These are phyloP conservation scores for Diplosphaera chodatii DNA, from an alignment of 139 green algal genomes.

Conservation along the genomic window DNA sequence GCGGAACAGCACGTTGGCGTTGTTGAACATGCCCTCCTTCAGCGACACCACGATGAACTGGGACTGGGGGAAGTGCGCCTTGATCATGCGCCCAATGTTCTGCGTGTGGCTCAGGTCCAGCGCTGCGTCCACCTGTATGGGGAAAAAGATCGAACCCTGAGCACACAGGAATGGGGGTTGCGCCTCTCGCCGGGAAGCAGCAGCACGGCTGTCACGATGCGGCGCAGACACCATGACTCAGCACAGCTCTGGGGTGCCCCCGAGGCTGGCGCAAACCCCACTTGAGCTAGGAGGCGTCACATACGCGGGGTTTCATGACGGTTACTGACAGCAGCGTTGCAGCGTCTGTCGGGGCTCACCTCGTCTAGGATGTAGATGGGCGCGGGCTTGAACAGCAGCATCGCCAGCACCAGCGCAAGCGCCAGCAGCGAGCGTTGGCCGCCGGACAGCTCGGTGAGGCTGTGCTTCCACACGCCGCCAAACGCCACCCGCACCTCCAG, in stretches of 20 bases:
- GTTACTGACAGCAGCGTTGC: too few relatives aligned
- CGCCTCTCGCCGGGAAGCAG: too few relatives aligned
- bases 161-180: too few relatives aligned
- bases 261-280: too few relatives aligned
- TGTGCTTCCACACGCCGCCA: constrained; percentile 96
- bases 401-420: constrained; percentile 92
- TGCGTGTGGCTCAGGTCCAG: constrained; percentile 98
- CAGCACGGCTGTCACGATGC: too few relatives aligned
- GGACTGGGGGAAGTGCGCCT: constrained; percentile 90
- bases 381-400: constrained; percentile 97
- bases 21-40: constrained; percentile 99
- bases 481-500: constrained; percentile 95
- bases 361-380: constrained; percentile 99
- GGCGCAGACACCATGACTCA: too few relatives aligned
- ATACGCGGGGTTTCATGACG: too few relatives aligned
- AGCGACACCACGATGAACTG: constrained; percentile 75
- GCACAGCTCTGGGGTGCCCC: too few relatives aligned
- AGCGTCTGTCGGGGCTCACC: constrained; percentile 43
- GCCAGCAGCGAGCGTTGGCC: constrained; percentile 94
- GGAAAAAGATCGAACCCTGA: too few relatives aligned
- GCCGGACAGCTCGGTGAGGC: constrained; percentile 89
- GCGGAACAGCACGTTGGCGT: constrained; percentile 97
- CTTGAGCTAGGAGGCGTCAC: too few relatives aligned
- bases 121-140: constrained; percentile 91
- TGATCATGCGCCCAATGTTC: constrained; percentile 98